A percentile compares a stretch with the other conserved stretches of the same genome.
These are phyloP conservation scores for Choiromyces venosus DNA, from an alignment of 495 filamentous ascomycete genomes.

Conservation along the genomic window DNA sequence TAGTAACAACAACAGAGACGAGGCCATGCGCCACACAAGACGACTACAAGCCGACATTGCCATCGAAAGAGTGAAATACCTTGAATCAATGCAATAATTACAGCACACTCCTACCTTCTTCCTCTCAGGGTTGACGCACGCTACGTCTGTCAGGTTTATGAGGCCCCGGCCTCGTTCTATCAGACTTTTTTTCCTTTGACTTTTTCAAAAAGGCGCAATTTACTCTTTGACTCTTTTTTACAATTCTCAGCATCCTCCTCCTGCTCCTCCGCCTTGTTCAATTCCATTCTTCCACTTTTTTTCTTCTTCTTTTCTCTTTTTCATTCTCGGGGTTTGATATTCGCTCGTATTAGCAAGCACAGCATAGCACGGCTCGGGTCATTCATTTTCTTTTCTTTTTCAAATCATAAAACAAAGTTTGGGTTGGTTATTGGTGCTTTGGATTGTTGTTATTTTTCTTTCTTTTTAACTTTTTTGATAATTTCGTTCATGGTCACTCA, in stretches of 20 bases:
- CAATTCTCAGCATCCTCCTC: neutral
- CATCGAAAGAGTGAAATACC: constrained; percentile 37
- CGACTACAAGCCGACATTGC: constrained; percentile 61
- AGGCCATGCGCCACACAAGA: constrained; percentile 75
- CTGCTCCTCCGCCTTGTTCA: neutral
- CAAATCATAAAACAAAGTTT: neutral
- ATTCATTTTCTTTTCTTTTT: constrained; percentile 6
- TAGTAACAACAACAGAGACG: constrained; percentile 55
- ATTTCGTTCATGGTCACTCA: neutral
- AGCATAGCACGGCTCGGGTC: neutral
- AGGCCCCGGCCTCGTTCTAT: neutral
- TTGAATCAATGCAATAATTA: constrained; percentile 23
- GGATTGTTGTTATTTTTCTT: no score
- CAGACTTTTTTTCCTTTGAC: neutral
- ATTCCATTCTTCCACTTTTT: neutral
- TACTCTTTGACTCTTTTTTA: neutral
- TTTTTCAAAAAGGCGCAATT: neutral
- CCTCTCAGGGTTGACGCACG: neutral
- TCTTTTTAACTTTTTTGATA: neutral
- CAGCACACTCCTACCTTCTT: neutral
- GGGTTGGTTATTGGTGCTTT: neutral
- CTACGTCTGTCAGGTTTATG: neutral
- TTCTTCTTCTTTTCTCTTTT: neutral
- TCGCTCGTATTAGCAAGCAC: neutral
- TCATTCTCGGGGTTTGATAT: neutral